Conservation (phyloP, 192 early-diverging fungal genomes). For the Backusella macrospora region DNA sequence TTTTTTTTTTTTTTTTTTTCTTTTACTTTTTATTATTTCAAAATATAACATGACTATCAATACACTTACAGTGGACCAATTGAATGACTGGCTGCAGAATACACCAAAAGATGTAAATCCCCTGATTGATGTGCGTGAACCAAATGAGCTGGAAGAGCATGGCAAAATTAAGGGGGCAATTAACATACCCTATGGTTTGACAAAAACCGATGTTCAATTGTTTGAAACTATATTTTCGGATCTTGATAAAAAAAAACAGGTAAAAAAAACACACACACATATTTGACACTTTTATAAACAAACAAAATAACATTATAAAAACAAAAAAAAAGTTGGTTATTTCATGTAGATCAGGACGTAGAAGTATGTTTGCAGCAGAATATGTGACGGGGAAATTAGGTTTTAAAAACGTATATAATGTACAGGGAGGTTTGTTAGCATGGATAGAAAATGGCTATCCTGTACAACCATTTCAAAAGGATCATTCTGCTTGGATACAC, state of each 20-base stretch:
- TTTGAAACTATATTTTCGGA: conserved; percentile 7
- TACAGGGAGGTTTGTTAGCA: conserved; percentile 20
- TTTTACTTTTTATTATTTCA: background rate
- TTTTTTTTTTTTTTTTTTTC: background rate
- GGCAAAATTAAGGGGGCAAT: conserved; percentile 18
- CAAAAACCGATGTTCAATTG: background rate
- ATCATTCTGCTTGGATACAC: conserved; percentile 22
- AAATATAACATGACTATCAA: conserved; percentile 5
- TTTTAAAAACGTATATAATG: conserved; percentile 9
- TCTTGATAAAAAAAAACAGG: conserved; percentile 13
- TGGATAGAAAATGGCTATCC: conserved; percentile 14
- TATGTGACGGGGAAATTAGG: conserved; percentile 11
- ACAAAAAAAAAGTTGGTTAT: background rate
- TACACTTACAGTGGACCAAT: background rate
- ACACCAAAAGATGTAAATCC: background rate
- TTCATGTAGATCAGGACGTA: conserved; percentile 27
- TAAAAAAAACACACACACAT: background rate
- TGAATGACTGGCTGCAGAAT: conserved; percentile 7
- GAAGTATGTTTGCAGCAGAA: conserved; percentile 19
- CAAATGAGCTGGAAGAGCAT: conserved; percentile 3
- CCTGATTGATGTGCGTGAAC: conserved; percentile 21
- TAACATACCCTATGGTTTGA: conserved; percentile 16
- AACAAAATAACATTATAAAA: no score
- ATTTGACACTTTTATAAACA: no score
- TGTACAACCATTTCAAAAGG: conserved; percentile 2